These are phyloP conservation scores for Arxiozyma bovina DNA, from an alignment of 1,139 yeast species.

Conservation along the genomic window DNA sequence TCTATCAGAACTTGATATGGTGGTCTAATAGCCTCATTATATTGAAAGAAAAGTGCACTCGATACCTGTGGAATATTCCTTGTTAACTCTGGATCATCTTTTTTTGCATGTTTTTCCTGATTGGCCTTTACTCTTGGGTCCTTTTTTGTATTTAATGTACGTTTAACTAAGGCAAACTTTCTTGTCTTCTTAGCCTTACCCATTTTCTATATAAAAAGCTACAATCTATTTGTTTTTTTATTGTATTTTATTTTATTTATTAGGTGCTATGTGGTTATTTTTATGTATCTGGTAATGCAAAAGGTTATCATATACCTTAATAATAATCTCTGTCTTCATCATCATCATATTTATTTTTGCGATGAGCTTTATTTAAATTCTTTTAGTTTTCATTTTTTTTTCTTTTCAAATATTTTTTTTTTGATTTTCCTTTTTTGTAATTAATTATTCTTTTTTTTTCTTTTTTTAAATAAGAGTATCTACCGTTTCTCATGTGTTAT, in stretches of 20 bases:
- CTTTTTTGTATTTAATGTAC: constrained; percentile 58
- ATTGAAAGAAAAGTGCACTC: constrained; percentile 90
- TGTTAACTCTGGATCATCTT: constrained; percentile 72
- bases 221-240: neutral
- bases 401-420: too few relatives aligned
- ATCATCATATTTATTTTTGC: neutral
- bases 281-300: neutral
- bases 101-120: constrained; percentile 26
- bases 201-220: constrained; percentile 38
- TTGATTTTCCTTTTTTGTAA: neutral
- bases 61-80: constrained; percentile 92
- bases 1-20: constrained; percentile 93
- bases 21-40: constrained; percentile 86
- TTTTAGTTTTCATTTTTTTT: neutral
- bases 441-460: too few relatives aligned
- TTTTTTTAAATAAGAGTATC: too few relatives aligned
- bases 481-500: too few relatives aligned
- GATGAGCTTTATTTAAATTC: neutral
- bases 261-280: neutral
- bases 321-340: neutral
- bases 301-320: neutral
- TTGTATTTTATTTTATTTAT: neutral
- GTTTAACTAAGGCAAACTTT: constrained; percentile 88
- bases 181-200: constrained; percentile 96
- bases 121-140: constrained; percentile 52